These are phyloP conservation scores for Eucalyptus cloeziana DNA, from an alignment of 345 rosid species.

Conservation along the genomic window DNA sequence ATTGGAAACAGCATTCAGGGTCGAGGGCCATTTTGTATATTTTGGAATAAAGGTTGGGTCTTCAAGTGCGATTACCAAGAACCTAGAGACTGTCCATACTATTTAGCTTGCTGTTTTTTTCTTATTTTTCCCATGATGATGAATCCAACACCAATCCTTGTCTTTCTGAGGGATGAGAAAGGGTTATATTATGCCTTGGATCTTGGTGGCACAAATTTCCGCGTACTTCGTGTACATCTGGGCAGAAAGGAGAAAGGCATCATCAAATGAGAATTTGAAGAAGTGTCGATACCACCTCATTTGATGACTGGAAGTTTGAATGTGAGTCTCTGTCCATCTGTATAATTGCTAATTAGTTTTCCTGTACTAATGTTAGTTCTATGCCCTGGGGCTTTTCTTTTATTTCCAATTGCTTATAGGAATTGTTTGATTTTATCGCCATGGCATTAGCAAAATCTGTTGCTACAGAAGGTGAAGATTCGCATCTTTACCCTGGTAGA, in stretches of 20 bases:
- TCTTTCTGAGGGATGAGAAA: too few species aligned
- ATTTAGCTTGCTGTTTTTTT: neutral
- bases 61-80: neutral
- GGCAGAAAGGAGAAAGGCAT: too few species aligned
- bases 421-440: constrained; percentile 15
- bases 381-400: neutral
- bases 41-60: neutral
- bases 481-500: constrained; percentile 41
- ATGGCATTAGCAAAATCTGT: constrained; percentile 66
- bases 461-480: constrained; percentile 50
- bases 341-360: constrained; percentile 8
- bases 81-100: neutral
- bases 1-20: neutral
- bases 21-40: neutral
- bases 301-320: constrained; percentile 49
- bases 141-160: too few species aligned
- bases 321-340: constrained; percentile 16
- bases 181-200: too few species aligned
- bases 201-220: too few species aligned
- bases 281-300: constrained; percentile 34
- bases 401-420: constrained; percentile 11
- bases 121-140: too few species aligned
- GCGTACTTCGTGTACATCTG: too few species aligned
- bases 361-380: neutral
- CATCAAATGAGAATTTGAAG: too few species aligned